A percentile compares a stretch with the other conserved stretches of the same genome.
phyloP scores from a whole-genome alignment of 768 basidiomycete species.

The Mycena belliarum region DNA sequence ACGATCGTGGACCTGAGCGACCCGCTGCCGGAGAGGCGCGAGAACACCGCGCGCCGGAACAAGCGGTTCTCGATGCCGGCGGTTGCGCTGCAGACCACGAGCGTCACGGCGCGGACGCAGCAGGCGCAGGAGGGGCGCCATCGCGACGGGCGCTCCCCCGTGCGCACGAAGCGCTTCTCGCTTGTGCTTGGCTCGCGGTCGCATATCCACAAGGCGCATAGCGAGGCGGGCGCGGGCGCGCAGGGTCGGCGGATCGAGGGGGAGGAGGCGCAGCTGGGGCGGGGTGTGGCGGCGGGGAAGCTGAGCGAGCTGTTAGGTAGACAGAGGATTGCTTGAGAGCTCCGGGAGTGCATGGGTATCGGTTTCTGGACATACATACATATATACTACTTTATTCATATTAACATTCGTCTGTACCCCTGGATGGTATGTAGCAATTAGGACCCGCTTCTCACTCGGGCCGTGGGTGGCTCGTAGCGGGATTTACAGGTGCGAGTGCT shows the following conservation, averaged over 20 bases:
- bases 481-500: too few relatives aligned
- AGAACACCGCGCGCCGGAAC: slow-evolving; percentile 61
- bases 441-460: background rate
- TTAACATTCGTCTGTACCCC: slow-evolving; percentile 5
- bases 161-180: slow-evolving; percentile 55
- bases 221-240: slow-evolving; percentile 10
- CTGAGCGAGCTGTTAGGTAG: slow-evolving; percentile 56
- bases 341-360: background rate
- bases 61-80: slow-evolving; percentile 79
- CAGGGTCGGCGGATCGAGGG: slow-evolving; percentile 18
- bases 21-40: slow-evolving; percentile 37
- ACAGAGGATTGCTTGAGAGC: slow-evolving; percentile 22
- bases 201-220: slow-evolving; percentile 27
- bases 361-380: background rate
- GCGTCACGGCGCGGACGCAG: slow-evolving; percentile 61
- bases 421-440: background rate
- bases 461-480: background rate
- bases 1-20: slow-evolving; percentile 11
- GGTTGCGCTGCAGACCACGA: slow-evolving; percentile 72
- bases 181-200: slow-evolving; percentile 51
- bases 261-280: slow-evolving; percentile 30
- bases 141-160: slow-evolving; percentile 29
- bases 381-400: slow-evolving; percentile 9
- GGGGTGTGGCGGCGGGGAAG: slow-evolving; percentile 53
- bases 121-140: slow-evolving; percentile 8